Evolutionary conservation across 1,284 basidiomycete species (phyloP).

Genomic region (Kwoniella shivajii): DNA sequence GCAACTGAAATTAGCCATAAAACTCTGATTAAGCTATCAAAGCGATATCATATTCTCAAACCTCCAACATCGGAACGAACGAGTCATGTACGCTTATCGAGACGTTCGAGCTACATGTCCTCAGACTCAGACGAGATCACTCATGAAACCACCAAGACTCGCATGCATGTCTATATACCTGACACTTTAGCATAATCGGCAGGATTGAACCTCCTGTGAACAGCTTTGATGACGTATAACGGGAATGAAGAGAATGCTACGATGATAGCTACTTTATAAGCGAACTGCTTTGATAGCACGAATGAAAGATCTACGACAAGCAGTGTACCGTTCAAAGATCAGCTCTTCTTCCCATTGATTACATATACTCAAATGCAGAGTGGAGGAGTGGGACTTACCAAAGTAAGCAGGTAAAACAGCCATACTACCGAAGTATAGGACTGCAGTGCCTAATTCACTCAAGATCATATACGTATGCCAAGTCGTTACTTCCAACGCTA

Average conservation of each 20-base stretch:
- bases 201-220: slow-evolving; percentile 83
- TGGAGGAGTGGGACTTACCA: slow-evolving; percentile 61
- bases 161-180: slow-evolving; percentile 27
- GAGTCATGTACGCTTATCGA: too few relatives aligned
- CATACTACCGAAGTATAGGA: slow-evolving; percentile 89
- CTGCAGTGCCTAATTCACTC: slow-evolving; percentile 83
- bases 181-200: slow-evolving; percentile 89
- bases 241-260: slow-evolving; percentile 91
- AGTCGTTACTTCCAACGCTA: slow-evolving; percentile 93
- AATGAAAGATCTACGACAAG: slow-evolving; percentile 76
- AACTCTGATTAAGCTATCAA: too few relatives aligned
- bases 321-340: slow-evolving; percentile 1
- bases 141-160: not conserved
- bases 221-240: slow-evolving; percentile 84
- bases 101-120: too few relatives aligned
- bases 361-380: not conserved
- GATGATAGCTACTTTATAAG: slow-evolving; percentile 95
- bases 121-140: too few relatives aligned
- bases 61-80: too few relatives aligned
- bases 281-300: slow-evolving; percentile 82
- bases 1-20: too few relatives aligned
- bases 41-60: too few relatives aligned
- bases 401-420: slow-evolving; percentile 95
- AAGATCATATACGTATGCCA: slow-evolving; percentile 98
- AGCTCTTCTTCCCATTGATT: not conserved